Evolutionary conservation across 2,329 filamentous ascomycete genomes (phyloP).

Genomic region (Emmonsiellopsis sp.): DNA sequence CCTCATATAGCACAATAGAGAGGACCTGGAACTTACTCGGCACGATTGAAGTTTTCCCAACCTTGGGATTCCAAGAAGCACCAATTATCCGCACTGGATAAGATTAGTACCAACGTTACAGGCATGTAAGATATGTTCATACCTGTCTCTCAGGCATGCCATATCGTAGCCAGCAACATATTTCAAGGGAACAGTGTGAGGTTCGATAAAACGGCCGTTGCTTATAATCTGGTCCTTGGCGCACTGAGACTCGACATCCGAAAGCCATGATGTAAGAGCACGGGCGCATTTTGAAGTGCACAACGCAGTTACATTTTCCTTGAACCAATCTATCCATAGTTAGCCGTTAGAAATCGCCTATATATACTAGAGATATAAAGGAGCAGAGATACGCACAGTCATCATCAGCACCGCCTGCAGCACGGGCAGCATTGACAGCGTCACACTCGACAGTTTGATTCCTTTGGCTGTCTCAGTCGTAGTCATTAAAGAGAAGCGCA

Average conservation of each 20-base stretch:
- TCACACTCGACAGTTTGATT: conserved; percentile 14
- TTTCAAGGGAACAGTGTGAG: conserved; percentile 11
- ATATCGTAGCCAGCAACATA: conserved; percentile 12
- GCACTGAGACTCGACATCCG: conserved; percentile 9
- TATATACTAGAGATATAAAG: neutral
- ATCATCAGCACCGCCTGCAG: conserved; percentile 8
- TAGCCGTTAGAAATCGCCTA: neutral
- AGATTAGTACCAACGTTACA: neutral
- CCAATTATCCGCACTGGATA: conserved; percentile 10
- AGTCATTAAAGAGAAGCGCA: neutral
- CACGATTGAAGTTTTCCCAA: conserved; percentile 10
- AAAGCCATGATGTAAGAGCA: conserved; percentile 11
- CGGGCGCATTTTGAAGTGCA: conserved; percentile 10
- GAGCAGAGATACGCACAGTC: conserved; percentile 7
- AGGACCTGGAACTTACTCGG: conserved; percentile 1
- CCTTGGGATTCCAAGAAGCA: conserved; percentile 13
- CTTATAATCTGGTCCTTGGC: conserved; percentile 6
- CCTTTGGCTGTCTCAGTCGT: conserved; percentile 1
- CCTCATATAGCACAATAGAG: neutral
- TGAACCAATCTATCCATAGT: conserved; percentile 9
- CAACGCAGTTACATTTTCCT: conserved; percentile 10
- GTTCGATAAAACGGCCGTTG: conserved; percentile 10
- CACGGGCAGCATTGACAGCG: conserved; percentile 10
- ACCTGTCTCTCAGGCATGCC: conserved; percentile 13
- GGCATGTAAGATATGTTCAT: neutral